phyloP scores from a whole-genome alignment of 75 land plant species.

The Sequoiadendron giganteum region DNA sequence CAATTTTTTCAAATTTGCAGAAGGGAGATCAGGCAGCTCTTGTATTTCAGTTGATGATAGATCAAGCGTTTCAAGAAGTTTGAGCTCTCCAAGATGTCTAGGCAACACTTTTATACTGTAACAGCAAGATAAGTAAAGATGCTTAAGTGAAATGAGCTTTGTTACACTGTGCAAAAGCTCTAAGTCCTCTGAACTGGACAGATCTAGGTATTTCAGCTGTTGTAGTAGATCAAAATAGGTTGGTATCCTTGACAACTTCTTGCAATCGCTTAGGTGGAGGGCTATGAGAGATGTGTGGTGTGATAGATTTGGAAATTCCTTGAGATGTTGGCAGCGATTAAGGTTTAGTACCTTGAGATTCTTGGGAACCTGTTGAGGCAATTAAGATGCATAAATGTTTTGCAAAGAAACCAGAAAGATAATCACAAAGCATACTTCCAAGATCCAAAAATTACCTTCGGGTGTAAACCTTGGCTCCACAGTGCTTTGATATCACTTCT shows the following conservation, averaged over 20 bases:
- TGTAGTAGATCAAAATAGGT: neutral
- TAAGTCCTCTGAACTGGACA: neutral
- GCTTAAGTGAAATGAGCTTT: neutral
- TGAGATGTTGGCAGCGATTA: conserved; percentile 8
- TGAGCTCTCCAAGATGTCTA: neutral
- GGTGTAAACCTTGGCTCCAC: neutral
- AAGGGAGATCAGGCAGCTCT: conserved; percentile 3
- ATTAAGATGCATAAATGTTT: neutral
- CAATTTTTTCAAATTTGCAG: neutral
- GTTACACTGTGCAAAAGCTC: neutral
- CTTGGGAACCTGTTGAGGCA: neutral
- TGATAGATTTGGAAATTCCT: neutral
- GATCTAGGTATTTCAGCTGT: conserved; percentile 4
- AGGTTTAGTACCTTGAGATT: conserved; percentile 1
- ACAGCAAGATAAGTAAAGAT: neutral
- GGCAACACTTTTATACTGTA: neutral
- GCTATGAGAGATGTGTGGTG: neutral
- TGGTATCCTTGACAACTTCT: neutral
- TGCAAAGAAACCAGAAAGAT: neutral
- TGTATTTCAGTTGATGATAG: neutral
- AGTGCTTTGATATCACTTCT: neutral
- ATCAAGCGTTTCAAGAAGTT: neutral
- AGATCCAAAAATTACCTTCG: neutral
- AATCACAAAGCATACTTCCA: neutral
- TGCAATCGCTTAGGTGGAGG: neutral